Conservation (phyloP, 2,329 filamentous ascomycete genomes). For the Calonectria hongkongensis region DNA sequence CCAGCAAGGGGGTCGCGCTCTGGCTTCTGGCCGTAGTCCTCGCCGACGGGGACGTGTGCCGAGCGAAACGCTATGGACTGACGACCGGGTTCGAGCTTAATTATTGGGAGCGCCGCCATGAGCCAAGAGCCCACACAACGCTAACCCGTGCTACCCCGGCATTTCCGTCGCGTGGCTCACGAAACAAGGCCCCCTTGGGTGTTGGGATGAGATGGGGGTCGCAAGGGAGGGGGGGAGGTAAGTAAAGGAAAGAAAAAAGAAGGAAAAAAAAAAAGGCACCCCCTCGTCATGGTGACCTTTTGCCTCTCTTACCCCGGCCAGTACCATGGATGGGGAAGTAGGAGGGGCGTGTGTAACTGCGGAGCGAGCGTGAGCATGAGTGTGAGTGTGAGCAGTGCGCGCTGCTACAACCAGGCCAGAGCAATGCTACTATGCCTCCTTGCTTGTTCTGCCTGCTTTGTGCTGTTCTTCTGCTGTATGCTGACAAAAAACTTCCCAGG, state of each 20-base stretch:
- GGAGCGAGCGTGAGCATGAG: conserved; percentile 26
- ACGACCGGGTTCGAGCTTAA: conserved; percentile 56
- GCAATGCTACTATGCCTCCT: conserved; percentile 35
- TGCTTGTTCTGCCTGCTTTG: conserved; percentile 22
- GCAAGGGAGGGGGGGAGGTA: background rate
- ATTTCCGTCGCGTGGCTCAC: conserved; percentile 54
- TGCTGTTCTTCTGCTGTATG: conserved; percentile 21
- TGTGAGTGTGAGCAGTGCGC: conserved; percentile 27
- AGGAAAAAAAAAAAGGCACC: background rate
- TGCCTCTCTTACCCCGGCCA: conserved; percentile 3
- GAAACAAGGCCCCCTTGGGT: conserved; percentile 33
- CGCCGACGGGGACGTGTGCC: conserved; percentile 52
- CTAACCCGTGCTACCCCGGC: conserved; percentile 50
- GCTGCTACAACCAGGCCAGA: conserved; percentile 22
- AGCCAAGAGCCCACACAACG: conserved; percentile 44
- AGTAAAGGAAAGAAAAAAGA: background rate
- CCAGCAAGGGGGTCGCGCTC: conserved; percentile 32
- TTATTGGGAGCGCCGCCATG: conserved; percentile 52
- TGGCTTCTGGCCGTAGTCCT: conserved; percentile 35
- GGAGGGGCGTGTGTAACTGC: conserved; percentile 26
- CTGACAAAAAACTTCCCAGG: conserved; percentile 36
- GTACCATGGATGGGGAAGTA: conserved; percentile 4
- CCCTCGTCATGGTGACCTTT: conserved; percentile 14
- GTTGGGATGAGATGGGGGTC: conserved; percentile 22
- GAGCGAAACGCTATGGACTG: conserved; percentile 55